Evolutionary conservation across 257 asterid genomes (phyloP), one percentile per base, ranked within the genome.

Genomic region (Gardenia jasminoides): DNA sequence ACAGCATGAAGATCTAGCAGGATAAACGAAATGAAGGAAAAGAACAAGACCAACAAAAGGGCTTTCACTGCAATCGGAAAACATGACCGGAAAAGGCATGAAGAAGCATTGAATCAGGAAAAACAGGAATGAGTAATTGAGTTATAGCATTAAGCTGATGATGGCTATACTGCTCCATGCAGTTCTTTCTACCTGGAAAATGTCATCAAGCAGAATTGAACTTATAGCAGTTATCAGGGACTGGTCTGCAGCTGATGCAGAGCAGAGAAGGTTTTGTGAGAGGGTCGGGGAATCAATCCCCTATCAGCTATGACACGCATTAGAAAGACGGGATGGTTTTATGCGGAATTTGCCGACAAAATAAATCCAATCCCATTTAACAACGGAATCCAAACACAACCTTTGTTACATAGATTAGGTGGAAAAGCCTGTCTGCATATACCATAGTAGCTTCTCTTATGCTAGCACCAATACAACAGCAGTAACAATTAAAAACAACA

Each of bases 261-360:
- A 26, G 16, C 3, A 8, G 43, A 72, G n/a, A 65, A 72, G 43
- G 59, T 22, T 72, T 41, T 24, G 0, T 22, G 28, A 33, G 46
- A 3, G n/a, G 44, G 33, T 44, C 8, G 36, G 1, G 3, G 39
- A 28, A 46, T n/a, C n/a, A 36, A 36, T 59, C 66, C 0, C 12
- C 31, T 24, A 9, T 59, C 31, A 31, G 46, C 17, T 20, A 70
- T 31, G 78, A 77, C 78, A 76, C 74, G 84, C 84, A 78, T 81
- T 62, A 70, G 79, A 33, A 52, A 71, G 74, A 58, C 3, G 3
- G 39, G 39, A 36, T 9, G 77, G 36, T 12, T 17, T n/a, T 1
- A 36, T 36, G 39, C 8, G 75, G 17, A 79, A 74, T 74, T 36
- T 36, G 3, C 39, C 39, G 39, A 33, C 80, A 30, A 73, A 36